Evolutionary conservation across 768 basidiomycete genomes (phyloP), one percentile per base, ranked within the genome.

Genomic region (Sporobolomyces pararoseus): DNA sequence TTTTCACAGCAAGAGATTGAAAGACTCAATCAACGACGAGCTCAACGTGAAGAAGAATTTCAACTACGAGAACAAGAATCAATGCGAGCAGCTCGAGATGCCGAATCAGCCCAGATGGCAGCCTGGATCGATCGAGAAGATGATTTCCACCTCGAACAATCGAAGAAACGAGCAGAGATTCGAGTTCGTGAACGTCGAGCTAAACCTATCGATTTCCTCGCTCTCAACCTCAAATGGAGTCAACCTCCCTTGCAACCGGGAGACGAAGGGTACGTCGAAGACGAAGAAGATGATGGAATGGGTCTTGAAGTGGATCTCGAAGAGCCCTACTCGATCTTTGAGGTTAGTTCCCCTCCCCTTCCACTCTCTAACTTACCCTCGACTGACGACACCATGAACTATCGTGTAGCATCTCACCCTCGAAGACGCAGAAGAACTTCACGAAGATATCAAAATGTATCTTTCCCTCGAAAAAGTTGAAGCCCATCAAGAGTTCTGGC

Each of bases 111-210:
- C 10, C 92, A 96, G 77, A 98, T 97, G 94, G 89, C 91, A 7
- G 93, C 96, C 66, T 99, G 96, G 96, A 83, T 97, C 70, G 86
- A 90, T 44, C 94, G 94, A 80, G 96, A 99, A 76, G 95, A 91
- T 55, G 91, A 92, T 72, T 99, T 98, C 79, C 92, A 97, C 79
- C 84, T 99, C 57, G 91, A 96, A 70, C 96, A 99, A 80, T 91
- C 96, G 75, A 84, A 90, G 66, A 83, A 84, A 73, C 84, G 96
- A 73, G 96, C 96, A 29, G 87, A 90, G 61, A 98, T 99, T 77
- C 86, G 96, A 60, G 88, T 98, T 77, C 88, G 90, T 78, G 96
- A 98, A 81, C 93, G 94, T 80, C 83, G 96, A 62, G 96, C 96
- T 3, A 98, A 98, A 78, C 96, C 96, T n/a, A 88, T 99, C 75